Percentiles rank a stretch among this genome's conserved stretches.
Conservation (phyloP, 345 rosid species). For the Lenwebbia sp. region DNA sequence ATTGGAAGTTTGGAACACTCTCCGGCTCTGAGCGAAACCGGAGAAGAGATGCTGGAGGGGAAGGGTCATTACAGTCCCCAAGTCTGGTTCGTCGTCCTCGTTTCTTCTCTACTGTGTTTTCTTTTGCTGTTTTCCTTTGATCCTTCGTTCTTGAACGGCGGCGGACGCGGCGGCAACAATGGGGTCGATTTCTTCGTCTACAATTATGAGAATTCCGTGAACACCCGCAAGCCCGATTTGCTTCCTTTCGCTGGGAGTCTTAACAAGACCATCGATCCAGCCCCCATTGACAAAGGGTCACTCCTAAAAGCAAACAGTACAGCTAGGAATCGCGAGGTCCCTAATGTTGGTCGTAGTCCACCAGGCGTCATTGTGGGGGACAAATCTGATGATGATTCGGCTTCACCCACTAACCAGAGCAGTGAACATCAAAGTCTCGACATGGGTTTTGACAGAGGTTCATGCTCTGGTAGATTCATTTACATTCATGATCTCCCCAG, state of each 20-base stretch:
- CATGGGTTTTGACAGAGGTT: not conserved
- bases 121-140: not conserved
- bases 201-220: not conserved
- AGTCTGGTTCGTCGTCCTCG: not conserved
- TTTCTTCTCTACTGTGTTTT: not conserved
- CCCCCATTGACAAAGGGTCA: not conserved
- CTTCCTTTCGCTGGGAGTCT: not conserved
- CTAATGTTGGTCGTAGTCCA: not conserved
- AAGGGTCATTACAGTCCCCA: not conserved
- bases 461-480: conserved; percentile 50
- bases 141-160: not conserved
- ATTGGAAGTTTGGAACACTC: not conserved
- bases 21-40: not conserved
- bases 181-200: not conserved
- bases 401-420: not conserved
- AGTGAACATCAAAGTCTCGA: not conserved
- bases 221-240: not conserved
- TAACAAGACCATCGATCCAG: not conserved
- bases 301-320: not conserved
- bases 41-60: not conserved
- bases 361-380: not conserved
- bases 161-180: not conserved
- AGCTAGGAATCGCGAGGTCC: not conserved
- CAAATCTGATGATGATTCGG: not conserved
- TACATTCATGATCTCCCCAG: conserved; percentile 49